Conservation (phyloP, 1,284 basidiomycete species). For the Pholiota adiposa region DNA sequence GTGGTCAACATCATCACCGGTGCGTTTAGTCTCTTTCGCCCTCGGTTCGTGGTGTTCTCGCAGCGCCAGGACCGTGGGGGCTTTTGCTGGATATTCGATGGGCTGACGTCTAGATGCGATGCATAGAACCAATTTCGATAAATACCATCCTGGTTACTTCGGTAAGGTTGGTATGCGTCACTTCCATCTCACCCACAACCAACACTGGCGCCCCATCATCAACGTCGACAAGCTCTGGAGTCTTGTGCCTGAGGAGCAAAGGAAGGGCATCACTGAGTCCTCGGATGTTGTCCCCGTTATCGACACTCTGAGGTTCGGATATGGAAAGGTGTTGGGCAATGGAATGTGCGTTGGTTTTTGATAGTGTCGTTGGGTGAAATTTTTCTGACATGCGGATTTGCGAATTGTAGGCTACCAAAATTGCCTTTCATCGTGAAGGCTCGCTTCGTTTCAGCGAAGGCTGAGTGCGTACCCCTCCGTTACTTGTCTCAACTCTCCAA, state of each 20-base stretch:
- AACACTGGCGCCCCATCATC: slow-evolving; percentile 91
- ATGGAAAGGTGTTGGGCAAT: slow-evolving; percentile 92
- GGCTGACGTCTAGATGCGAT: slow-evolving; percentile 6
- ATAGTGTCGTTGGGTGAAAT: slow-evolving; percentile 1
- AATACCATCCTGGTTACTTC: slow-evolving; percentile 99
- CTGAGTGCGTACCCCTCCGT: slow-evolving; percentile 76
- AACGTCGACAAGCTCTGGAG: slow-evolving; percentile 96
- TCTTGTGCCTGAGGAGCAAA: slow-evolving; percentile 79
- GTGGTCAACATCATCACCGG: slow-evolving; percentile 99
- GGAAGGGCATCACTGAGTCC: slow-evolving; percentile 67
- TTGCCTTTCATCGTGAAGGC: slow-evolving; percentile 96
- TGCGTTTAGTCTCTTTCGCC: slow-evolving; percentile 41
- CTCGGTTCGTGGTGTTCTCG: background rate
- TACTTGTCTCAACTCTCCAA: background rate
- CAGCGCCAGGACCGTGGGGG: background rate
- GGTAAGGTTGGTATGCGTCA: slow-evolving; percentile 99
- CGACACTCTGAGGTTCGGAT: slow-evolving; percentile 85
- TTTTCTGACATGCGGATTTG: slow-evolving; percentile 4
- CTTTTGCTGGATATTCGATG: background rate
- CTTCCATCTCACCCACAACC: slow-evolving; percentile 95
- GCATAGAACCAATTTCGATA: slow-evolving; percentile 83
- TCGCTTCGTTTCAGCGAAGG: slow-evolving; percentile 87
- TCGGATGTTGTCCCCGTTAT: slow-evolving; percentile 90
- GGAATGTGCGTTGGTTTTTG: slow-evolving; percentile 63
- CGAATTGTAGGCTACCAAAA: slow-evolving; percentile 66